phyloP scores from a whole-genome alignment of 768 basidiomycete genomes.

The Atractiella rhizophila region DNA sequence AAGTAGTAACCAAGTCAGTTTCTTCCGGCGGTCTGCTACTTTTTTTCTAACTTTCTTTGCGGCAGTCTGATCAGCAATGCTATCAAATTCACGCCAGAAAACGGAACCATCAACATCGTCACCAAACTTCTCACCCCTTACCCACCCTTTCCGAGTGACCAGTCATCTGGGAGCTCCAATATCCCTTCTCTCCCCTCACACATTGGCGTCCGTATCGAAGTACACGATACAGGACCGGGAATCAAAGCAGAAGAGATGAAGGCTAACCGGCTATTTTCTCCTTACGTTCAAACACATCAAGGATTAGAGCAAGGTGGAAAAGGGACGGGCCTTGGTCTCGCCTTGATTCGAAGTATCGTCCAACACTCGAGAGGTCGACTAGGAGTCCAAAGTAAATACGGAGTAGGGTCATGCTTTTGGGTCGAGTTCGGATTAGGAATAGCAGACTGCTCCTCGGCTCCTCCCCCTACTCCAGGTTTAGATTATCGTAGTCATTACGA shows the following conservation, averaged over 20 bases:
- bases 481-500: too few species aligned
- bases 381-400: slow-evolving; percentile 20
- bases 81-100: slow-evolving; percentile 16
- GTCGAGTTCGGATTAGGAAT: slow-evolving; percentile 14
- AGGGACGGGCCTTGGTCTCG: slow-evolving; percentile 26
- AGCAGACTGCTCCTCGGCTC: too few species aligned
- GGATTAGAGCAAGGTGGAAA: slow-evolving; percentile 27
- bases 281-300: slow-evolving; percentile 25
- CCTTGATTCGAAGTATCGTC: slow-evolving; percentile 26
- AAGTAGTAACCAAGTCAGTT: slow-evolving; percentile 18
- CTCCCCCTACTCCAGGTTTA: too few species aligned
- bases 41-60: too few species aligned
- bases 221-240: slow-evolving; percentile 27
- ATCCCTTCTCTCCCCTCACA: too few species aligned
- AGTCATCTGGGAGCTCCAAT: too few species aligned
- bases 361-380: slow-evolving; percentile 25
- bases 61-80: slow-evolving; percentile 32
- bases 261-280: slow-evolving; percentile 18
- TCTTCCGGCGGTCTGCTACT: too few species aligned
- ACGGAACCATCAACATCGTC: slow-evolving; percentile 15
- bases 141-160: too few species aligned
- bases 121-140: slow-evolving; percentile 18
- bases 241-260: slow-evolving; percentile 22
- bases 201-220: slow-evolving; percentile 23
- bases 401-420: slow-evolving; percentile 16